Conservation (phyloP, 2,329 filamentous ascomycete genomes). For the Thelonectria olida region DNA sequence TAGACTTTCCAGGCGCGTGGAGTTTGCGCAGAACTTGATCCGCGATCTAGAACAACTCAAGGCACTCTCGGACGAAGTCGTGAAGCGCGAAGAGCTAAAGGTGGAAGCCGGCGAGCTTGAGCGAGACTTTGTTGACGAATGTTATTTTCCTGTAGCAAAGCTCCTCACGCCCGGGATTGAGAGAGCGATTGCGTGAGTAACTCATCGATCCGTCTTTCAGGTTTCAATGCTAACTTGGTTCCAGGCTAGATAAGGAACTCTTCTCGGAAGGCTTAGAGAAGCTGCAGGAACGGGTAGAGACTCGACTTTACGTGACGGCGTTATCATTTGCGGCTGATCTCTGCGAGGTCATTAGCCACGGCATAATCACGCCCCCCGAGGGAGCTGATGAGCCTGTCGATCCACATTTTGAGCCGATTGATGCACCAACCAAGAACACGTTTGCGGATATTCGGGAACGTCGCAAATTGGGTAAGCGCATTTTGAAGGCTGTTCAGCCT, state of each 20-base stretch:
- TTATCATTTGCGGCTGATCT: conserved; percentile 67
- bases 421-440: conserved; percentile 61
- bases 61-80: conserved; percentile 73
- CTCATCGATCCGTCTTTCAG: conserved; percentile 1
- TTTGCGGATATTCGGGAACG: conserved; percentile 80
- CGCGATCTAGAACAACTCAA: conserved; percentile 82
- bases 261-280: conserved; percentile 62
- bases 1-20: conserved; percentile 81
- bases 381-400: conserved; percentile 33
- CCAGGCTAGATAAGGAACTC: conserved; percentile 71
- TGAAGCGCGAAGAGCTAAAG: conserved; percentile 80
- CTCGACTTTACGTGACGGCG: conserved; percentile 66
- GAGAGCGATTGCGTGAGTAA: conserved; percentile 80
- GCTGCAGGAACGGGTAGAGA: conserved; percentile 62
- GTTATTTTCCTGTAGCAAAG: conserved; percentile 89
- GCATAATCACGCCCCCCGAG: conserved; percentile 57
- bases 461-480: conserved; percentile 86
- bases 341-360: conserved; percentile 60
- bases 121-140: conserved; percentile 81
- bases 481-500: conserved; percentile 84
- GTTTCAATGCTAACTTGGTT: conserved; percentile 48
- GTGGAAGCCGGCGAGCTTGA: conserved; percentile 80
- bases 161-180: conserved; percentile 81
- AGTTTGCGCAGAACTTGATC: conserved; percentile 82
- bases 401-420: conserved; percentile 48